phyloP scores from a whole-genome alignment of 2,329 filamentous ascomycete species.

The Cercospora nicotianae region DNA sequence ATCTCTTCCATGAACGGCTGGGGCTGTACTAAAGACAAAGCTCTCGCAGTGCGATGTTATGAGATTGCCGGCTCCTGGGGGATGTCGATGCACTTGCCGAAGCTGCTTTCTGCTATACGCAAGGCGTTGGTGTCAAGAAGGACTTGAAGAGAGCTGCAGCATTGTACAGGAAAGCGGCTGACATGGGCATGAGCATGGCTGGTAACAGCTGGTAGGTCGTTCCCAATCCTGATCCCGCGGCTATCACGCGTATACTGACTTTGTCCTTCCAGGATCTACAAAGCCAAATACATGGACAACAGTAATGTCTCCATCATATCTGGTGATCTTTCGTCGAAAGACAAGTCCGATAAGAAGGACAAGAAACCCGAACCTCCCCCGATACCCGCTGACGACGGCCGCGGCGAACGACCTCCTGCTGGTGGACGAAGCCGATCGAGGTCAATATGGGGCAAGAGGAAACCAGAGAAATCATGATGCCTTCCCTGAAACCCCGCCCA shows the following conservation, averaged over 20 bases:
- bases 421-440: conserved; percentile 23
- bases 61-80: conserved; percentile 96
- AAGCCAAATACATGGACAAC: conserved; percentile 78
- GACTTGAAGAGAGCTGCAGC: conserved; percentile 90
- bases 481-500: background rate
- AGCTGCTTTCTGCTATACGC: conserved; percentile 92
- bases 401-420: conserved; percentile 7
- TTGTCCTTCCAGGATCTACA: conserved; percentile 74
- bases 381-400: conserved; percentile 15
- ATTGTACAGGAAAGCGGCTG: conserved; percentile 86
- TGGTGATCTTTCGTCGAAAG: background rate
- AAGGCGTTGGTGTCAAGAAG: conserved; percentile 92
- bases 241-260: background rate
- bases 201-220: conserved; percentile 89
- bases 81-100: conserved; percentile 92
- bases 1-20: conserved; percentile 98
- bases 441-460: conserved; percentile 23
- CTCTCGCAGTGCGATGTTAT: conserved; percentile 84
- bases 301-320: background rate
- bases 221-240: background rate
- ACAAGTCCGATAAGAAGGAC: conserved; percentile 19
- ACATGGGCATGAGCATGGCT: conserved; percentile 94
- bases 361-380: conserved; percentile 23
- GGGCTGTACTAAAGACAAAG: conserved; percentile 92
- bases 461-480: conserved; percentile 9